phyloP scores from a whole-genome alignment of 768 basidiomycete genomes.

The Psilocybe cyanescens region DNA sequence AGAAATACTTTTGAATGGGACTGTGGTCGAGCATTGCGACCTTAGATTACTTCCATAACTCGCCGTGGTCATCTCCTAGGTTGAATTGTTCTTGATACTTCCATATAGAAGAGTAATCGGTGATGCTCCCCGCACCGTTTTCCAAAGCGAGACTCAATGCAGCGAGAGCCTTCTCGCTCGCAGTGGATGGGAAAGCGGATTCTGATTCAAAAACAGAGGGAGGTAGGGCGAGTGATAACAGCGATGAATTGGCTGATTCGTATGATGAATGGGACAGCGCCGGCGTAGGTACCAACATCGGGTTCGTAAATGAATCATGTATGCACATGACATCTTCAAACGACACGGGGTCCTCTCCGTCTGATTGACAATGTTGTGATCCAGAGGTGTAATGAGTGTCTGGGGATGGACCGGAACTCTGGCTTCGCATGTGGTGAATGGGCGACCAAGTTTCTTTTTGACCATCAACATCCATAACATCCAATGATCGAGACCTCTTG shows the following conservation, averaged over 20 bases:
- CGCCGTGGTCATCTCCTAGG: constrained; percentile 24
- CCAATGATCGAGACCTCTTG: constrained; percentile 49
- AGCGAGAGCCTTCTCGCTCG: constrained; percentile 26
- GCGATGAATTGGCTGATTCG: constrained; percentile 20
- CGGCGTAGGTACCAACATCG: constrained; percentile 2
- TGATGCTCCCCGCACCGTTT: constrained; percentile 34
- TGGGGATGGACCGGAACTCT: constrained; percentile 5
- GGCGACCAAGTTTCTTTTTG: constrained; percentile 5
- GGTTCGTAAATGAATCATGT: neutral
- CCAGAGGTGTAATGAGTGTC: constrained; percentile 8
- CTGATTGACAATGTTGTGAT: neutral
- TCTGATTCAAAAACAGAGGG: neutral
- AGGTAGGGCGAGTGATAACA: constrained; percentile 18
- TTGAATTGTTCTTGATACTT: constrained; percentile 21
- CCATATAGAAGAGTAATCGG: constrained; percentile 27
- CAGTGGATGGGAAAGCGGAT: neutral
- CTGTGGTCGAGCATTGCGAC: neutral
- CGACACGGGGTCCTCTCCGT: neutral
- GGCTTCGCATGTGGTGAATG: constrained; percentile 1
- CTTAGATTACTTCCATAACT: constrained; percentile 25
- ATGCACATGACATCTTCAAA: neutral
- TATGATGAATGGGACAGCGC: constrained; percentile 15
- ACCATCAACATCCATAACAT: constrained; percentile 26
- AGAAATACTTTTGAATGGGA: too few species aligned
- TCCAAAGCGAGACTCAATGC: constrained; percentile 29